Percentiles rank a stretch among this genome's conserved stretches.
Evolutionary conservation across 2,329 filamentous ascomycete species (phyloP).

Genomic region (Exophiala dermatitidis): DNA sequence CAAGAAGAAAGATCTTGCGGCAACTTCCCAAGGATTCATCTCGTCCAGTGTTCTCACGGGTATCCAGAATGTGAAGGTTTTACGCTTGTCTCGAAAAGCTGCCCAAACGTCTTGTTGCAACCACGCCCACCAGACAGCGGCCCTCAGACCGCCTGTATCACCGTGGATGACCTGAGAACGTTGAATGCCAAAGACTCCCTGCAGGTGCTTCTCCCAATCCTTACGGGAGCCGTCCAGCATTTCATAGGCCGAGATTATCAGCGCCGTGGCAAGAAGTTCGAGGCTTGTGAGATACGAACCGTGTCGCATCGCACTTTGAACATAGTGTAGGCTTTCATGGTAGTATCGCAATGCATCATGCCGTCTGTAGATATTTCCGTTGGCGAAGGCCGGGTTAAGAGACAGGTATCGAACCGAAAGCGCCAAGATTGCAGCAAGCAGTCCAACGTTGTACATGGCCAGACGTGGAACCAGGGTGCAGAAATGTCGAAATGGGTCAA

Average conservation of each 20-base stretch:
- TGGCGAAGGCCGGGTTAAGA: slow-evolving; percentile 17
- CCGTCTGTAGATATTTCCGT: not conserved
- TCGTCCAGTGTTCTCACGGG: slow-evolving; percentile 21
- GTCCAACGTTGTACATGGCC: slow-evolving; percentile 12
- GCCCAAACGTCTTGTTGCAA: slow-evolving; percentile 31
- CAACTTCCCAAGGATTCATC: slow-evolving; percentile 22
- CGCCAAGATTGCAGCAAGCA: slow-evolving; percentile 29
- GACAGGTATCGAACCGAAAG: slow-evolving; percentile 27
- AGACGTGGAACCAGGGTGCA: no score
- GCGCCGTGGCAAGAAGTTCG: slow-evolving; percentile 29
- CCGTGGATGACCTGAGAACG: slow-evolving; percentile 30
- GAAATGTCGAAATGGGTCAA: no score
- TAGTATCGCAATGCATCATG: slow-evolving; percentile 29
- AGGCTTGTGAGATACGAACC: slow-evolving; percentile 26
- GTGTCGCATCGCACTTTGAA: slow-evolving; percentile 30
- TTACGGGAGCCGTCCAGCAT: slow-evolving; percentile 30
- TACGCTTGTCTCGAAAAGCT: slow-evolving; percentile 29
- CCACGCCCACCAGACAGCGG: slow-evolving; percentile 32
- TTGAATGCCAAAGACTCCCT: slow-evolving; percentile 30
- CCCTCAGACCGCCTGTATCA: slow-evolving; percentile 27
- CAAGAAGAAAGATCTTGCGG: slow-evolving; percentile 23
- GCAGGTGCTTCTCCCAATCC: slow-evolving; percentile 30
- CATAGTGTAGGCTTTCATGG: slow-evolving; percentile 29
- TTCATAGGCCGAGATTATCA: slow-evolving; percentile 30
- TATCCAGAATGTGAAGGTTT: slow-evolving; percentile 27